phyloP scores from a whole-genome alignment of 1,139 yeast genomes.

The Sugiyamaella novakii region DNA sequence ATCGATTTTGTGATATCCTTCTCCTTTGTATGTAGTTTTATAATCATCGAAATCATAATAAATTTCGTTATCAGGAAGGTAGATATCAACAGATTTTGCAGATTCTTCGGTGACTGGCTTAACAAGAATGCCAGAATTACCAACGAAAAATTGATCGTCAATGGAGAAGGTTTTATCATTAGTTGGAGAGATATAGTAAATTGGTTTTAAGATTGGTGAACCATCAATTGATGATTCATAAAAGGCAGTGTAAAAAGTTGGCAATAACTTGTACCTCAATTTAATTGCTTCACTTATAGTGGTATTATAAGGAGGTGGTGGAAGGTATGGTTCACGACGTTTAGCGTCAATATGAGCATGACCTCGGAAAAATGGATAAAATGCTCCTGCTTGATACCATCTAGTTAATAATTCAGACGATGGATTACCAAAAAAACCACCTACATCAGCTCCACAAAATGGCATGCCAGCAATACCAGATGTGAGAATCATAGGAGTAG shows the following conservation, averaged over 20 bases:
- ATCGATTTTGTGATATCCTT: slow-evolving; percentile 44
- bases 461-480: slow-evolving; percentile 86
- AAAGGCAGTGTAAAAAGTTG: slow-evolving; percentile 81
- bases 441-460: slow-evolving; percentile 94
- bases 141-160: slow-evolving; percentile 85
- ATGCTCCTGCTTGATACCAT: slow-evolving; percentile 95
- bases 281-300: slow-evolving; percentile 69
- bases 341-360: slow-evolving; percentile 95
- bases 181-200: slow-evolving; percentile 66
- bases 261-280: slow-evolving; percentile 74
- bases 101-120: slow-evolving; percentile 76
- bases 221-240: slow-evolving; percentile 63
- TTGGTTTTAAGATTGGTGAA: slow-evolving; percentile 72
- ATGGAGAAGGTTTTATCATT: slow-evolving; percentile 55
- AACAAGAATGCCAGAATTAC: slow-evolving; percentile 70
- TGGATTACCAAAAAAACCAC: slow-evolving; percentile 95
- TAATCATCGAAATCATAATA: slow-evolving; percentile 61
- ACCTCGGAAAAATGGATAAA: slow-evolving; percentile 95
- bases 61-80: slow-evolving; percentile 64
- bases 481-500: slow-evolving; percentile 86
- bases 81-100: slow-evolving; percentile 49
- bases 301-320: slow-evolving; percentile 73
- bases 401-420: slow-evolving; percentile 74
- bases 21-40: slow-evolving; percentile 44
- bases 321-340: slow-evolving; percentile 90